These are phyloP conservation scores for Letharia lupina DNA, from an alignment of 495 filamentous ascomycete genomes.

Conservation along the genomic window DNA sequence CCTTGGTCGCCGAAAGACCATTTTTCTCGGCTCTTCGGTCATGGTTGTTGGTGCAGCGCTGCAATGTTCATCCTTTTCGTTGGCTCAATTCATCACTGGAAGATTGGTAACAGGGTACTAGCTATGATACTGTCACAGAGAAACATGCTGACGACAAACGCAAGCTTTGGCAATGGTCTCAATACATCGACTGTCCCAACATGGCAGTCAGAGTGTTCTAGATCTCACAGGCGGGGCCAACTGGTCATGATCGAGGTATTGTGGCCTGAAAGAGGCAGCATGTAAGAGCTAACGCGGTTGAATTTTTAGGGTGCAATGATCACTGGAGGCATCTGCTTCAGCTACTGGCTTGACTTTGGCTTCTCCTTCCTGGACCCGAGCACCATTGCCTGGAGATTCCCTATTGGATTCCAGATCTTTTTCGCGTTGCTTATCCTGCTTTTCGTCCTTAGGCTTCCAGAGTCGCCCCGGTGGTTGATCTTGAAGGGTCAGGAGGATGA, in stretches of 20 bases:
- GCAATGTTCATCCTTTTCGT: constrained; percentile 50
- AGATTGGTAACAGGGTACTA: constrained; percentile 59
- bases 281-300: not conserved
- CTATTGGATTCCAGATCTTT: constrained; percentile 63
- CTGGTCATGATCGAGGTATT: constrained; percentile 66
- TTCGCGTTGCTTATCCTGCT: constrained; percentile 54
- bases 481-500: constrained; percentile 53
- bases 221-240: constrained; percentile 63
- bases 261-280: no score
- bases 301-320: constrained; percentile 48
- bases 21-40: constrained; percentile 61
- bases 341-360: constrained; percentile 70
- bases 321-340: constrained; percentile 61
- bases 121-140: constrained; percentile 40
- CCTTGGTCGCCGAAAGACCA: constrained; percentile 61
- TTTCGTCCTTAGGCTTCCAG: constrained; percentile 58
- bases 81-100: constrained; percentile 58
- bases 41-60: constrained; percentile 62
- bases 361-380: constrained; percentile 56
- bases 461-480: constrained; percentile 69
- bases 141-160: constrained; percentile 8
- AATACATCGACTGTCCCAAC: constrained; percentile 63
- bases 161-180: constrained; percentile 43
- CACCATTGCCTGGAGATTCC: constrained; percentile 65
- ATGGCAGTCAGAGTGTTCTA: constrained; percentile 74